Percentiles rank a stretch among this genome's conserved stretches.
phyloP scores from a whole-genome alignment of 768 basidiomycete genomes.

The Lactarius trivialis region DNA sequence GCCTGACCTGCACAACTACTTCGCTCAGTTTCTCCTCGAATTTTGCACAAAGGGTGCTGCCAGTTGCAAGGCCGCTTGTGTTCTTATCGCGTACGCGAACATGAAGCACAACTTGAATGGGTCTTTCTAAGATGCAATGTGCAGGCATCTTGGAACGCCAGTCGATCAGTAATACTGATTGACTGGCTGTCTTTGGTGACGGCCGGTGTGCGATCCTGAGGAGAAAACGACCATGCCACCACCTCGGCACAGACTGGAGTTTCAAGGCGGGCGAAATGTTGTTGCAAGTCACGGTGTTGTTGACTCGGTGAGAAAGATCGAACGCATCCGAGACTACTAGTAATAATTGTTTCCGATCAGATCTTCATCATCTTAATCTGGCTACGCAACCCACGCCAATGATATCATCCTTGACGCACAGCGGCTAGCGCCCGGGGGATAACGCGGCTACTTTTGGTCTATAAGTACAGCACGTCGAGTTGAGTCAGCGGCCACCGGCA shows the following conservation, averaged over 20 bases:
- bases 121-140: background rate
- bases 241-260: background rate
- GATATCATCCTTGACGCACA: too few species aligned
- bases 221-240: slow-evolving; percentile 4
- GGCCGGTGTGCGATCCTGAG: background rate
- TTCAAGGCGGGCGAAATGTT: too few species aligned
- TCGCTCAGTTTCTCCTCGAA: background rate
- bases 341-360: too few species aligned
- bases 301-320: too few species aligned
- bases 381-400: too few species aligned
- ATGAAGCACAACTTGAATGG: background rate
- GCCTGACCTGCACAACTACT: background rate
- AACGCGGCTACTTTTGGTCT: too few species aligned
- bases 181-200: slow-evolving; percentile 1
- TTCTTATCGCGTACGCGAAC: background rate
- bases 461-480: too few species aligned
- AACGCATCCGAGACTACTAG: too few species aligned
- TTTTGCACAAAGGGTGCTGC: background rate
- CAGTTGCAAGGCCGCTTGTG: background rate
- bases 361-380: too few species aligned
- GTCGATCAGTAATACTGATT: slow-evolving; percentile 2
- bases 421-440: too few species aligned
- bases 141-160: background rate
- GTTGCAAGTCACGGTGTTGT: too few species aligned
- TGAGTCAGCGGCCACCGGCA: too few species aligned